These are phyloP conservation scores for Aaosphaeria arxii DNA, from an alignment of 2,329 filamentous ascomycete species.

Conservation along the genomic window DNA sequence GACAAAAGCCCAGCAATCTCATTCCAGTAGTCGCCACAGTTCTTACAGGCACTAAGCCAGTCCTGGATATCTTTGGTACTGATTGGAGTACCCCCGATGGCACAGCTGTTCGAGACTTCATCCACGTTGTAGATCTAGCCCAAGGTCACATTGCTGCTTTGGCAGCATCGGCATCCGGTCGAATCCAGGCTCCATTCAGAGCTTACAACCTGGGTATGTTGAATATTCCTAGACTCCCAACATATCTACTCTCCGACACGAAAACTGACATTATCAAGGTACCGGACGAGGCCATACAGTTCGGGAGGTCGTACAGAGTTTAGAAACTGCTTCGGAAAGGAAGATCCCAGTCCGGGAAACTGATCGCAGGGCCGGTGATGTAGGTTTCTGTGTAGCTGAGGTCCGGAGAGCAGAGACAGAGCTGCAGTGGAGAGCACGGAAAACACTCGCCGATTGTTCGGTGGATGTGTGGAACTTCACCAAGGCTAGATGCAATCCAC, in stretches of 20 bases:
- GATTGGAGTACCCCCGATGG: slow-evolving; percentile 66
- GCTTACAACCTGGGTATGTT: slow-evolving; percentile 40
- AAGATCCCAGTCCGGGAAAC: slow-evolving; percentile 36
- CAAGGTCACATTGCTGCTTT: slow-evolving; percentile 63
- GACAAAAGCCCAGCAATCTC: slow-evolving; percentile 60
- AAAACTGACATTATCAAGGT: slow-evolving; percentile 22
- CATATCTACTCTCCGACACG: neutral
- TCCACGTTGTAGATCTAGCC: slow-evolving; percentile 65
- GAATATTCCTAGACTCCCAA: neutral
- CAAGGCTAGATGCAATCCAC: slow-evolving; percentile 19
- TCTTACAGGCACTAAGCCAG: slow-evolving; percentile 52
- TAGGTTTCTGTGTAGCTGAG: slow-evolving; percentile 41
- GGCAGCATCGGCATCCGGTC: slow-evolving; percentile 31
- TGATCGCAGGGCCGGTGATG: slow-evolving; percentile 40
- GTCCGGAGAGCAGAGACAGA: slow-evolving; percentile 37
- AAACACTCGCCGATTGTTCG: slow-evolving; percentile 36
- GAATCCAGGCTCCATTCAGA: slow-evolving; percentile 32
- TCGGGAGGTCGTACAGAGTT: slow-evolving; percentile 40
- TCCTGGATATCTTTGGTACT: slow-evolving; percentile 60
- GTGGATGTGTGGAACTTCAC: slow-evolving; percentile 41
- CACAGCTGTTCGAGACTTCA: slow-evolving; percentile 65
- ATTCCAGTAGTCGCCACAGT: slow-evolving; percentile 64
- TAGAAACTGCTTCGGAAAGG: slow-evolving; percentile 35
- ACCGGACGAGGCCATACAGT: slow-evolving; percentile 43
- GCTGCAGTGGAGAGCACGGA: slow-evolving; percentile 38